Base-by-base conservation (phyloP, 768 basidiomycete genomes). In the Amanita pseudoporphyria region DNA sequence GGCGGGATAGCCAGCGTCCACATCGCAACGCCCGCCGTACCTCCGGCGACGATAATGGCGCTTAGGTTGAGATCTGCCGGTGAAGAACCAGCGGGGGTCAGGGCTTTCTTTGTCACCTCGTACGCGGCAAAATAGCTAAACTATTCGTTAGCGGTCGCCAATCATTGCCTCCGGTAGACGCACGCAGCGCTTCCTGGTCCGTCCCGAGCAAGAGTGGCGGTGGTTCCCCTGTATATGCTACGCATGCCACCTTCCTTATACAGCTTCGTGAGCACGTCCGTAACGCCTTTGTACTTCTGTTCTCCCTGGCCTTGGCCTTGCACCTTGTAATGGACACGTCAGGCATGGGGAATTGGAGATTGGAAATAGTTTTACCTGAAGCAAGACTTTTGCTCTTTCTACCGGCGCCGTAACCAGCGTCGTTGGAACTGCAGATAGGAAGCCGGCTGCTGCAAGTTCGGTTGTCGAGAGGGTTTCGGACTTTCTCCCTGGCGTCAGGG, bases 1-100 rank as follows among this genome's bases (percentile, higher is more conserved):
- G 95, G 94, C 42, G 96, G 96, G 57, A 99, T 96, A 21, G 90
- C 95, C 57, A 98, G 74, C 14, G 87, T 73, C 96, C 96, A 99
- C 96, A 99, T 98, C 32, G 93, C 93, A 4, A 98, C 79, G 57
- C 96, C 96, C 1, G 96, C 96, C 35, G 79, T 82, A 47, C 94
- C 96, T 56, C 96, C 96, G 45, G 95, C 92, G 48, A 93, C 52
- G 56, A 98, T 86, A 58, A 98, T 78, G 14, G 87, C 85, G 28
- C 87, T 76, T 22, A 99, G 73, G 58, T 91, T 87, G 51, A 98
- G 74, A 43, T 91, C 82, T 32, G 80, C 74, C 2, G 87, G 76
- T n/a, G 84, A 83, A 14, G 87, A 72, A 28, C 87, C 87, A 35
- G 76, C 78, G 6, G 92, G 89, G 10, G 86, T 91, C 54, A 99